phyloP scores from a whole-genome alignment of 1,284 basidiomycete genomes.

The Coniferiporia sulphurascens region DNA sequence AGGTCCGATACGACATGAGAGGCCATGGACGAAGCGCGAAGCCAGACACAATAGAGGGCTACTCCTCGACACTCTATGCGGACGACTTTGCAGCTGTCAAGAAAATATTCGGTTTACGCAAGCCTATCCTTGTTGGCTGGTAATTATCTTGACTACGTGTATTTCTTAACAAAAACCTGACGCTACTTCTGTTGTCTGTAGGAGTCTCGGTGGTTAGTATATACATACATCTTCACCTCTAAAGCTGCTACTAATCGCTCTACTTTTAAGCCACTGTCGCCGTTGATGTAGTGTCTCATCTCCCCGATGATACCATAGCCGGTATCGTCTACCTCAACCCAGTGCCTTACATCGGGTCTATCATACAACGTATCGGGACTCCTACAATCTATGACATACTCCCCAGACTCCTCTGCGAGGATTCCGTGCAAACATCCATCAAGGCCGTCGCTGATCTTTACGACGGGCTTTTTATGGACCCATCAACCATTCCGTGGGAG shows the following conservation, averaged over 20 bases:
- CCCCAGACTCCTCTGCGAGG: slow-evolving; percentile 17
- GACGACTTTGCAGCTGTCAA: slow-evolving; percentile 15
- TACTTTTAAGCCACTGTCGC: slow-evolving; percentile 20
- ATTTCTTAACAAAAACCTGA: neutral
- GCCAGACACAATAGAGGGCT: slow-evolving; percentile 8
- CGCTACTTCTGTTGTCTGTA: neutral
- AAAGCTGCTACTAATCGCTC: neutral
- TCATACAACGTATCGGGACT: slow-evolving; percentile 18
- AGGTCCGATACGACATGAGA: slow-evolving; percentile 16
- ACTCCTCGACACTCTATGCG: slow-evolving; percentile 9
- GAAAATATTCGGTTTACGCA: slow-evolving; percentile 22
- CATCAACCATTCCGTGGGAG: slow-evolving; percentile 20
- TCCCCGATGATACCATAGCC: slow-evolving; percentile 18
- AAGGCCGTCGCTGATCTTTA: slow-evolving; percentile 22
- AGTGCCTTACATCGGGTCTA: slow-evolving; percentile 21
- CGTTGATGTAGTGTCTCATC: slow-evolving; percentile 22
- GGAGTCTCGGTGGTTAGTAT: slow-evolving; percentile 7
- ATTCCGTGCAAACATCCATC: slow-evolving; percentile 18
- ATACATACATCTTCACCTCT: neutral
- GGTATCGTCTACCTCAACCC: slow-evolving; percentile 23
- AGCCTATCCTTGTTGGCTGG: slow-evolving; percentile 30
- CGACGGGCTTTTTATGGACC: slow-evolving; percentile 21
- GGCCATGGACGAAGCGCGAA: slow-evolving; percentile 16
- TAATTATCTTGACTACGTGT: neutral
- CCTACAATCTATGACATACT: slow-evolving; percentile 20